Evolutionary conservation across 2,329 filamentous ascomycete species (phyloP), one percentile per base, ranked within the genome.

Genomic region (Penicillium sp.): DNA sequence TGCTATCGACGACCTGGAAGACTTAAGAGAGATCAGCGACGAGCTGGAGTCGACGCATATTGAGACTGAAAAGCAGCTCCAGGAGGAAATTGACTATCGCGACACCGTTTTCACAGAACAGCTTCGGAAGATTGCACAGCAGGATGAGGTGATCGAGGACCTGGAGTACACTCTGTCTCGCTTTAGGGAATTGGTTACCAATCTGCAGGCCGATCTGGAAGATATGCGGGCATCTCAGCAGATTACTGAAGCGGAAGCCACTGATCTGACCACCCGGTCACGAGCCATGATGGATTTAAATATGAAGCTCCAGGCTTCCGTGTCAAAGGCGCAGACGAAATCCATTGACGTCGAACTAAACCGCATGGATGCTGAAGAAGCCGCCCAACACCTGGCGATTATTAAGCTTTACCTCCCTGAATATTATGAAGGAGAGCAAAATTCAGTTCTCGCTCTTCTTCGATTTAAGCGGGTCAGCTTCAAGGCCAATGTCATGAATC

Each of bases 251-350:
- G 89, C 89, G 16, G 93, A 98, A 75, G 93, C 94, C 0, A 93
- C 93, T 74, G 92, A 98, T 75, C 86, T 98, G 58, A 93, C 89
- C 66, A 91, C 87, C 70, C 90, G 92, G 64, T 96, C 94, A 48
- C 87, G 93, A 64, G 93, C 94, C 57, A 96, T 99, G 89, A 91
- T 97, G 86, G 94, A 99, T 71, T 84, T 99, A 49, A 98, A 98
- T 76, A 86, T 94, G 84, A 96, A 96, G 78, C 84, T 99, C 46
- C 94, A 97, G 72, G 86, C 91, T 58, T 96, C 93, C 13, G 93
- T 93, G 11, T 86, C 92, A 43, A 97, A 97, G 80, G 90, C 94
- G 2, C 94, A 97, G 75, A 89, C 92, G 71, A 98, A 97, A 80
- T 93, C 93, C 0, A 96, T 99, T 64, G 93, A 97, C 67, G 83